Evolutionary conservation across 306 rosid species (phyloP), one percentile per base, ranked within the genome.

Genomic region (Luffa acutangula): DNA sequence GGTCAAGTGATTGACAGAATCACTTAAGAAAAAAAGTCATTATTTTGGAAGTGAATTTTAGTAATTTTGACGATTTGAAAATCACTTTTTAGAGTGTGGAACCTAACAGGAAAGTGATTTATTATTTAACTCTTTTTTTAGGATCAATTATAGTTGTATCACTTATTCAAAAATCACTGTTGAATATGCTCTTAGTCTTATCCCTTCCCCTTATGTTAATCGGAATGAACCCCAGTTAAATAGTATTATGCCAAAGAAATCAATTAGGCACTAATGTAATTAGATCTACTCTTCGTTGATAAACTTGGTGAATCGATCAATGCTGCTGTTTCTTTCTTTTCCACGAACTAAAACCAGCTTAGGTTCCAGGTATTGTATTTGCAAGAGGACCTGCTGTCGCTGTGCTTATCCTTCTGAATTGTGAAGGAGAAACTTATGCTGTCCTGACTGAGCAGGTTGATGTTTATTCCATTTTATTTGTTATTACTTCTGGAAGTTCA

Each of bases 361-460:
- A 94, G 98, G 86, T 94, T 86, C 98, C 97, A 84, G 98, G 98
- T 60, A 88, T 92, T 73, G 97, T 92, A 72, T 94, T 94, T 89
- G 97, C 98, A 18, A 86, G 98, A 81, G 97, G 98, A 85, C 95
- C 98, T 45, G 97, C 97, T 80, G 97, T 91, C 45, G 88, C 97
- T 18, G 86, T 92, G 79, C 85, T 94, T 81, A 89, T 94, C 69
- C 98, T 92, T 83, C 81, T 94, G 83, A 91, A 89, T 65, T 91
- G 97, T 7, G 97, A 85, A 75, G 93, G 90, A 49, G 92, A 91
- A 87, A 89, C 91, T 58, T 94, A 89, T 78, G 97, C 90, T 71
- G 92, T 94, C 84, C 95, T 94, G 83, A 91, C 98, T 12, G 91
- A 94, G 80, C 98, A 94, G 97, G 98, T 94, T 51, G 54, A 18